phyloP scores from a whole-genome alignment of 1,139 yeast species.

The Sugiyamaella pinicola region DNA sequence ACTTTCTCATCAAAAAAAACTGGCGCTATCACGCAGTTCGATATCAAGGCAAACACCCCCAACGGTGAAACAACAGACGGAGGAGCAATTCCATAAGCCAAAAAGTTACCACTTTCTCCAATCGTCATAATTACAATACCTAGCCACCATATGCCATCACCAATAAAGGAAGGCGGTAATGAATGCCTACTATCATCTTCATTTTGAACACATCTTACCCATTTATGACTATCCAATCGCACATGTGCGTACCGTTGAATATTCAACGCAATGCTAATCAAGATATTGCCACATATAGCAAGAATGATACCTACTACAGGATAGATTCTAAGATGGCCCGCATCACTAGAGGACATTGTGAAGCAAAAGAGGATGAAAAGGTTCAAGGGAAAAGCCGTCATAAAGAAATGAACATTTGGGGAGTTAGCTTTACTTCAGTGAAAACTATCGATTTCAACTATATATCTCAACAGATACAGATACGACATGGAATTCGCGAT shows the following conservation, averaged over 20 bases:
- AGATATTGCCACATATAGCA: conserved; percentile 44
- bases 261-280: conserved; percentile 45
- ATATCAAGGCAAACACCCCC: conserved; percentile 50
- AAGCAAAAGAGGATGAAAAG: too few relatives aligned
- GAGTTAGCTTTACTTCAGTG: too few relatives aligned
- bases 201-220: too few relatives aligned
- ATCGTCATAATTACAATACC: conserved; percentile 47
- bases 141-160: conserved; percentile 45
- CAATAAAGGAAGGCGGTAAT: conserved; percentile 14
- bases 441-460: too few relatives aligned
- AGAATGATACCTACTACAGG: conserved; percentile 40
- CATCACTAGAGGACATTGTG: too few relatives aligned
- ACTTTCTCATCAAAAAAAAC: conserved; percentile 46
- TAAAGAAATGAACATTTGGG: too few relatives aligned
- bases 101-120: conserved; percentile 50
- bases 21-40: conserved; percentile 51
- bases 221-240: conserved; percentile 26
- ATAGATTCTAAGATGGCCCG: too few relatives aligned
- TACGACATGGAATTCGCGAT: too few relatives aligned
- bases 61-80: conserved; percentile 51
- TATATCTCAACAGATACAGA: too few relatives aligned
- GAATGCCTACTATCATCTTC: neutral
- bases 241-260: conserved; percentile 46
- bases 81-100: conserved; percentile 52
- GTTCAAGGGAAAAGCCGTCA: too few relatives aligned